Percentiles rank a stretch among this genome's conserved stretches.
Conservation (phyloP, 768 basidiomycete genomes). For the Auriscalpium vulgare region DNA sequence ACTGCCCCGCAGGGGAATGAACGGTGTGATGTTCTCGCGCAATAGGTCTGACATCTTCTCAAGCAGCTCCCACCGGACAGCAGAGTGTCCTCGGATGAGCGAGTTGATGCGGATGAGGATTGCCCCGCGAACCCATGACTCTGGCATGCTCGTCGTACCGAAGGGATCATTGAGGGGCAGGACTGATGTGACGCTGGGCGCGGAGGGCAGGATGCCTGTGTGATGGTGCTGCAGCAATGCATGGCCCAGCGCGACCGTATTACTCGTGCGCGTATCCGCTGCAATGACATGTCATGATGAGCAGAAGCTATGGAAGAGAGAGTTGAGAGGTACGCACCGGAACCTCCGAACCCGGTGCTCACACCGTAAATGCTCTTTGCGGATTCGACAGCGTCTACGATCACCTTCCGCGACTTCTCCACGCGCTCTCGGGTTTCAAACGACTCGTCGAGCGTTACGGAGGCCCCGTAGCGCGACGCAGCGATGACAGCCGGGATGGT, state of each 20-base stretch:
- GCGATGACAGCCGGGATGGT: constrained; percentile 73
- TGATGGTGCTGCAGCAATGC: constrained; percentile 84
- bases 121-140: constrained; percentile 82
- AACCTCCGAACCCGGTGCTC: constrained; percentile 84
- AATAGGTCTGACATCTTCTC: constrained; percentile 72
- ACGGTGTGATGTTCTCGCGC: constrained; percentile 60
- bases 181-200: constrained; percentile 37
- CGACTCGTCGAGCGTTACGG: constrained; percentile 44
- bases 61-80: constrained; percentile 73
- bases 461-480: constrained; percentile 53
- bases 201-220: constrained; percentile 61
- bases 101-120: constrained; percentile 87
- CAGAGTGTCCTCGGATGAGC: constrained; percentile 82
- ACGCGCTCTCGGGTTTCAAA: constrained; percentile 43
- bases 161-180: constrained; percentile 69
- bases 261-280: constrained; percentile 78
- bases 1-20: constrained; percentile 81
- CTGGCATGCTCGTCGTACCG: constrained; percentile 67
- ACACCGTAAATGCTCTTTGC: constrained; percentile 78
- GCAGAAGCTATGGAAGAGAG: no score
- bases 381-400: constrained; percentile 56
- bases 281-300: not conserved
- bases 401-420: constrained; percentile 53
- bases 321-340: constrained; percentile 31
- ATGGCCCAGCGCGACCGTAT: constrained; percentile 64